Conservation (phyloP, 2,329 filamentous ascomycete genomes). For the Lithohypha guttulata region DNA sequence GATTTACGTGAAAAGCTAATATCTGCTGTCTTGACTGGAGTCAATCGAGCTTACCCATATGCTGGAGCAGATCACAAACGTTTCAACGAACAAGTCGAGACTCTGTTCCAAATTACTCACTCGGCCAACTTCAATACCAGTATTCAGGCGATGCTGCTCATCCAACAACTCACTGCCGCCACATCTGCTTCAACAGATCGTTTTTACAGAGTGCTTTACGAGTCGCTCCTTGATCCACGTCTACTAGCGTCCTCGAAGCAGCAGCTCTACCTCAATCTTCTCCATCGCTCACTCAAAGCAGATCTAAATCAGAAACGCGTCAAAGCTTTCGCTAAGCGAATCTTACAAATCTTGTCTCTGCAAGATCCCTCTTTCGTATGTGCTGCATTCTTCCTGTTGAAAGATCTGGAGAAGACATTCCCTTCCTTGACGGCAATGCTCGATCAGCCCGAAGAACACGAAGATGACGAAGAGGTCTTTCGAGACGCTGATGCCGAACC, state of each 20-base stretch:
- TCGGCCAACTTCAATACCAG: constrained; percentile 98
- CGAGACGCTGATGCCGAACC: constrained; percentile 50
- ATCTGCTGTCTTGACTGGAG: constrained; percentile 80
- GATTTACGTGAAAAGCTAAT: constrained; percentile 85
- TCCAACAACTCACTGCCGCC: constrained; percentile 77
- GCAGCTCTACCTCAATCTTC: constrained; percentile 81
- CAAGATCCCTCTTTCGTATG: constrained; percentile 91
- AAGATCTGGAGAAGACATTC: constrained; percentile 69
- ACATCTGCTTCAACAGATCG: constrained; percentile 76
- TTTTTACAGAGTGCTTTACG: constrained; percentile 92
- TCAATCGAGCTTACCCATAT: constrained; percentile 93
- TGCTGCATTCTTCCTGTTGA: constrained; percentile 80
- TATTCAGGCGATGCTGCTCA: constrained; percentile 86
- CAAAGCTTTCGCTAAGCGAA: constrained; percentile 89
- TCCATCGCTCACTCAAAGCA: constrained; percentile 78
- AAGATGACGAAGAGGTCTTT: constrained; percentile 62
- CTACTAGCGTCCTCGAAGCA: constrained; percentile 88
- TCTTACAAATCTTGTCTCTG: constrained; percentile 75
- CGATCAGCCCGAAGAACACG: constrained; percentile 67
- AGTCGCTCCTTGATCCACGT: constrained; percentile 83
- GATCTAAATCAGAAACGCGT: constrained; percentile 85
- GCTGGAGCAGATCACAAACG: constrained; percentile 66
- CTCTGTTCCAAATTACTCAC: constrained; percentile 89
- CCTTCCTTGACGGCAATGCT: constrained; percentile 69
- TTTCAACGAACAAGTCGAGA: constrained; percentile 85